Conservation (phyloP, 2,329 filamentous ascomycete genomes). For the Fusarium anguioides region DNA sequence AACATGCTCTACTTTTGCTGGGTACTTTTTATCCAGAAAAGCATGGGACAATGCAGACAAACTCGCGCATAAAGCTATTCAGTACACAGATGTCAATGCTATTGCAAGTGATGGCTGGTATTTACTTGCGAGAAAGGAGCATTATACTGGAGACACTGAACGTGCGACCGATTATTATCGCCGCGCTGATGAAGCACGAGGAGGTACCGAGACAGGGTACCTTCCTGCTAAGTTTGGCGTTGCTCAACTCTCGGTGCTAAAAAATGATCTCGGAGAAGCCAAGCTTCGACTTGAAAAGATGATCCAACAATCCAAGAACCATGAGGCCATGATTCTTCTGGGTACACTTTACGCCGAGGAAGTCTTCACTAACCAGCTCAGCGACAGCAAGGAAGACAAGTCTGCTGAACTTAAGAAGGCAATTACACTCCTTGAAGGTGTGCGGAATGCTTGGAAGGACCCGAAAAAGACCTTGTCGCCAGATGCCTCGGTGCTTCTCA, state of each 20-base stretch:
- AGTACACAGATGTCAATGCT: constrained; percentile 94
- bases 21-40: constrained; percentile 88
- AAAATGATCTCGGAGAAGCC: constrained; percentile 87
- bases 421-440: constrained; percentile 83
- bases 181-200: constrained; percentile 89
- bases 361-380: constrained; percentile 81
- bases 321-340: constrained; percentile 92
- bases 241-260: constrained; percentile 87
- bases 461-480: constrained; percentile 83
- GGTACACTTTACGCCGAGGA: constrained; percentile 95
- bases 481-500: constrained; percentile 89
- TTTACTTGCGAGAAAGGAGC: constrained; percentile 88
- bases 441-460: constrained; percentile 91
- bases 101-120: constrained; percentile 99
- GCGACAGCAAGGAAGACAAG: constrained; percentile 85
- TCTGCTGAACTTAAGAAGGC: constrained; percentile 87
- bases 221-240: constrained; percentile 94
- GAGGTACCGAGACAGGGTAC: constrained; percentile 89
- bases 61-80: constrained; percentile 91
- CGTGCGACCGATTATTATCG: constrained; percentile 88
- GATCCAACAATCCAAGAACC: constrained; percentile 81
- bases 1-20: constrained; percentile 89
- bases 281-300: constrained; percentile 96
- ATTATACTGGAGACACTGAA: constrained; percentile 79
- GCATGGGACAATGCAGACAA: constrained; percentile 84